These are phyloP conservation scores for Spathaspora girioi DNA, from an alignment of 805 yeast species.

Conservation along the genomic window DNA sequence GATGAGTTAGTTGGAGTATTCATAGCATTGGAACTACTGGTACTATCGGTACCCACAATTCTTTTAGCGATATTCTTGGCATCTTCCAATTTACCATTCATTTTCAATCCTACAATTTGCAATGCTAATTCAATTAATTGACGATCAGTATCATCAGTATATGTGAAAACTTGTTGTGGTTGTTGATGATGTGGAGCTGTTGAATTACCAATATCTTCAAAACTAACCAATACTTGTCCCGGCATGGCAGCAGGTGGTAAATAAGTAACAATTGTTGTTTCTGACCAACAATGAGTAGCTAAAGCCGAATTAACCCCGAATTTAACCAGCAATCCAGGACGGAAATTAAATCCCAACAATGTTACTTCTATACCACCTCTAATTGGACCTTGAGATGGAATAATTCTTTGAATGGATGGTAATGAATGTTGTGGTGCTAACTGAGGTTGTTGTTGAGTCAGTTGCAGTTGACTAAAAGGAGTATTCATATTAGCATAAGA, in stretches of 20 bases:
- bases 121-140: constrained; percentile 92
- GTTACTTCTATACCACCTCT: constrained; percentile 97
- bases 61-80: constrained; percentile 91
- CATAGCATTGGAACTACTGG: neutral
- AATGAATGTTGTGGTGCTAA: constrained; percentile 8
- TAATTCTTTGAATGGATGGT: constrained; percentile 78
- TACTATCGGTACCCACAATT: constrained; percentile 64
- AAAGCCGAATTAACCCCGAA: constrained; percentile 80
- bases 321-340: constrained; percentile 75
- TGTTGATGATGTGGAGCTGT: constrained; percentile 8
- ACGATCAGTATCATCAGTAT: constrained; percentile 91
- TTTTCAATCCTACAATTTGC: constrained; percentile 93
- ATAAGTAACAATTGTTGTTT: constrained; percentile 87
- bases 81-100: constrained; percentile 94
- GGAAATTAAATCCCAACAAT: constrained; percentile 80
- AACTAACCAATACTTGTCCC: constrained; percentile 90
- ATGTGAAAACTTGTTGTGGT: constrained; percentile 72
- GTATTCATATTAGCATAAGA: neutral
- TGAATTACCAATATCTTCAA: constrained; percentile 47
- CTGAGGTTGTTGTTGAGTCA: constrained; percentile 1
- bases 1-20: constrained; percentile 2
- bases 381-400: constrained; percentile 93
- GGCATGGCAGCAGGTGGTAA: constrained; percentile 87
- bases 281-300: constrained; percentile 95
- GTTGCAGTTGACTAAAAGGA: neutral